A percentile compares a stretch with the other conserved stretches of the same genome.
These are phyloP conservation scores for Amesomyces nigricolor DNA, from an alignment of 2,329 filamentous ascomycete genomes.

Conservation along the genomic window DNA sequence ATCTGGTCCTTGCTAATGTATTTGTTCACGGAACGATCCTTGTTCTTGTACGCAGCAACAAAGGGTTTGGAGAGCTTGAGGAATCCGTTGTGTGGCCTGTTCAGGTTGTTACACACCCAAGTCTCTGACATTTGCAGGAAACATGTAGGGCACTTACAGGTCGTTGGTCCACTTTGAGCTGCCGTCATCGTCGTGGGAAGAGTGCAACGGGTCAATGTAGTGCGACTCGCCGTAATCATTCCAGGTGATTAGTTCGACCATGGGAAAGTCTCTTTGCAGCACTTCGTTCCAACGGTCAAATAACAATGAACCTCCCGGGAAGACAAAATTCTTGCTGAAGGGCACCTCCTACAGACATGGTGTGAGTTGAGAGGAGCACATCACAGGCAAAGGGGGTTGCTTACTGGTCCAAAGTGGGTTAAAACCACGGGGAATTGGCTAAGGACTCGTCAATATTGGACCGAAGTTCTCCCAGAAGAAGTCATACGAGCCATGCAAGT, in stretches of 20 bases:
- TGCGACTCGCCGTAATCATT: constrained; percentile 52
- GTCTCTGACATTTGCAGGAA: too few relatives aligned
- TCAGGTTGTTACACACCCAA: too few relatives aligned
- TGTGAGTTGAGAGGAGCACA: neutral
- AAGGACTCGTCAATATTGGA: neutral
- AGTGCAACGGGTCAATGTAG: constrained; percentile 45
- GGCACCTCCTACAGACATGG: neutral
- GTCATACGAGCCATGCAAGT: neutral
- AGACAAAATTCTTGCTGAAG: neutral
- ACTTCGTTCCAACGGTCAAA: neutral
- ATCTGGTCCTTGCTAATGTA: neutral
- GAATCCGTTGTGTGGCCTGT: neutral
- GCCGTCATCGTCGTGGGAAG: constrained; percentile 27
- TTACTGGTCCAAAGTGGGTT: neutral
- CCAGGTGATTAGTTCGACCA: constrained; percentile 24
- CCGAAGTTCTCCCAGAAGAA: neutral
- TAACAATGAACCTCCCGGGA: neutral
- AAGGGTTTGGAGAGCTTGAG: neutral
- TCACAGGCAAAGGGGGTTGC: neutral
- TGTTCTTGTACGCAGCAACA: constrained; percentile 2
- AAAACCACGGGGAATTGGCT: neutral
- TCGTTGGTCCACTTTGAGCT: constrained; percentile 1
- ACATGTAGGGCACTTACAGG: neutral
- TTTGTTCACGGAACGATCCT: neutral
- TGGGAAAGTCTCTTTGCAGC: neutral